Base-by-base conservation (phyloP, 805 yeast genomes). In the Candida qinlingensis region DNA sequence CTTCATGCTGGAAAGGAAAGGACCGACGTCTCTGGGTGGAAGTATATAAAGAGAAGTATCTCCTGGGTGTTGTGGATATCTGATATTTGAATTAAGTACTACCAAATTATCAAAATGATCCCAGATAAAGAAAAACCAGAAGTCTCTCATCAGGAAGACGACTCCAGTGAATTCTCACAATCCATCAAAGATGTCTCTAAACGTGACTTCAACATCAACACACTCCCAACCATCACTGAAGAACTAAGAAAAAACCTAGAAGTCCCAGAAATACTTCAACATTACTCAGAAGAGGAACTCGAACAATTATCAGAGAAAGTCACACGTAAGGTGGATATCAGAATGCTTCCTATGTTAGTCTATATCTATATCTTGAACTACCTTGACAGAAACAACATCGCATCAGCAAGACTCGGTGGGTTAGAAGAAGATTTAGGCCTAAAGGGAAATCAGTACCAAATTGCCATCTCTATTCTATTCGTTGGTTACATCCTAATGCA, bases 401-500 rank as follows among this genome's bases (percentile, higher is more conserved):
- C 79, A 3, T 63, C 72, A 47, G 79, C 80, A 1, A 63, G 79
- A 54, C 60, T 76, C 29, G 80, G 77, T 45, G 75, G 76, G 1
- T 57, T 76, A 29, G 79, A 76, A 57, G 66, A 69, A 7, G 80
- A 76, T 48, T 60, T 76, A 44, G 66, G 67, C 1, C 62, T 76
- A 39, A 52, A 59, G 4, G 77, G 77, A 7, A 59, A 59, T 38
- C 71, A 75, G 54, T 76, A 74, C 51, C 77, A 78, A 56, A 75
- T 76, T 5, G 69, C 74, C 60, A 74, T 79, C 48, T 72, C 81
- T n/a, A 69, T 79, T 40, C 71, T 60, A 72, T 77, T 52, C 44
- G 74, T 73, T 19, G 82, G 82, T 13, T 77, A 77, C 48, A 71
- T 76, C 42, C 53, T 78, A 36, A 80, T 79, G 35, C 79, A 74